phyloP scores from a whole-genome alignment of 305 asterid species.

The Solanum hybrid region DNA sequence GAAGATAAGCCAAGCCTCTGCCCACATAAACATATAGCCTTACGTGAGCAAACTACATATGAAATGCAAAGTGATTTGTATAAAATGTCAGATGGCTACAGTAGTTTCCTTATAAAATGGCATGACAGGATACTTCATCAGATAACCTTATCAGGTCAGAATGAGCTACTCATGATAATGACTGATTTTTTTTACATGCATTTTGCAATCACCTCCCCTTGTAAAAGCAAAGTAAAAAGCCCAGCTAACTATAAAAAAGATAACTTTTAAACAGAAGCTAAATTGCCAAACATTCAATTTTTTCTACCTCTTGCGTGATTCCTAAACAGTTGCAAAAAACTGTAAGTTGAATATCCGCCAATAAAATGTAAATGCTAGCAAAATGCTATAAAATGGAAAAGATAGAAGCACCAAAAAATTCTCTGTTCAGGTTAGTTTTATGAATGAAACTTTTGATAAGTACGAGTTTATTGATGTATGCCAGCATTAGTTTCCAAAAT shows the following conservation, averaged over 20 bases:
- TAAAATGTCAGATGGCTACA: not conserved
- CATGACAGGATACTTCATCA: not conserved
- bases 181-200: not conserved
- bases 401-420: not conserved
- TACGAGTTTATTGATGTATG: not conserved
- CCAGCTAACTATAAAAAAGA: not conserved
- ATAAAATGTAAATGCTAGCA: not conserved
- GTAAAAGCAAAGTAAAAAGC: not conserved
- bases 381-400: not conserved
- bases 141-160: not conserved
- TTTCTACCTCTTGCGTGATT: not conserved
- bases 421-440: not conserved
- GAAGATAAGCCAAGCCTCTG: constrained; percentile 99
- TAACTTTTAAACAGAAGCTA: not conserved
- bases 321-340: not conserved
- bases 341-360: not conserved
- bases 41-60: not conserved
- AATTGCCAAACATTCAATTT: not conserved
- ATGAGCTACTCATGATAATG: not conserved
- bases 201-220: not conserved
- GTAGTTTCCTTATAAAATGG: not conserved
- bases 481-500: not conserved
- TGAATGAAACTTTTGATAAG: not conserved
- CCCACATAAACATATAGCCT: constrained; percentile 10
- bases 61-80: not conserved